Evolutionary conservation across 805 yeast species (phyloP).

Genomic region (Nakazawaea anatomiae): DNA sequence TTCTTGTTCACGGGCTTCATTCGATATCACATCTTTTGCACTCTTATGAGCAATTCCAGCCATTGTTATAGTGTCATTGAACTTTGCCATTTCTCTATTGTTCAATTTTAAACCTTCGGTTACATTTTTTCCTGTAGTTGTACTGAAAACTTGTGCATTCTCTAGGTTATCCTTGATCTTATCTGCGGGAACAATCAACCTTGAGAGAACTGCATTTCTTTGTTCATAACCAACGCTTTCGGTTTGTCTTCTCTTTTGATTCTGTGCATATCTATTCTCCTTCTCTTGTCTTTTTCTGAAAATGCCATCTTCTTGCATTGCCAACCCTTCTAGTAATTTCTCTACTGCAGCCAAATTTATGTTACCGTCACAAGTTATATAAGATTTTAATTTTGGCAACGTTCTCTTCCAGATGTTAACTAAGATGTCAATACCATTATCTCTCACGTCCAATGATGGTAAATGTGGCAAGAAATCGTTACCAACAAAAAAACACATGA

Average conservation of each 20-base stretch:
- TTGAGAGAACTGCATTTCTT: slow-evolving; percentile 34
- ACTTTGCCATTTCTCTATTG: slow-evolving; percentile 65
- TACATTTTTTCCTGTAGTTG: slow-evolving; percentile 67
- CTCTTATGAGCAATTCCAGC: slow-evolving; percentile 68
- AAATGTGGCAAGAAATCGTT: slow-evolving; percentile 96
- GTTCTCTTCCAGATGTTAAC: slow-evolving; percentile 78
- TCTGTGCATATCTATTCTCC: slow-evolving; percentile 65
- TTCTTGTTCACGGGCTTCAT: slow-evolving; percentile 14
- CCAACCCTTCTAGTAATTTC: slow-evolving; percentile 54
- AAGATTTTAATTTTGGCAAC: slow-evolving; percentile 63
- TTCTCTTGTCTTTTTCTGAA: slow-evolving; percentile 63
- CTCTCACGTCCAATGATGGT: slow-evolving; percentile 92
- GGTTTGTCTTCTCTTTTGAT: slow-evolving; percentile 46
- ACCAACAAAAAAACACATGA: slow-evolving; percentile 97
- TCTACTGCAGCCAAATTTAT: slow-evolving; percentile 76
- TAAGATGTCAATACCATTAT: slow-evolving; percentile 81
- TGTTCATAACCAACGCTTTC: slow-evolving; percentile 25
- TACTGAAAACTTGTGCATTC: slow-evolving; percentile 26
- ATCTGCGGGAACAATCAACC: slow-evolving; percentile 26
- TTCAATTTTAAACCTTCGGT: slow-evolving; percentile 60
- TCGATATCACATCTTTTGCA: slow-evolving; percentile 50
- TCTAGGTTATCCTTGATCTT: slow-evolving; percentile 10
- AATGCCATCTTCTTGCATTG: slow-evolving; percentile 71
- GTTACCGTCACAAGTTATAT: slow-evolving; percentile 85
- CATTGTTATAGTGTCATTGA: slow-evolving; percentile 54